Base-by-base conservation (phyloP, 2,329 filamentous ascomycete genomes). In the Ceratocystis albifundus region DNA sequence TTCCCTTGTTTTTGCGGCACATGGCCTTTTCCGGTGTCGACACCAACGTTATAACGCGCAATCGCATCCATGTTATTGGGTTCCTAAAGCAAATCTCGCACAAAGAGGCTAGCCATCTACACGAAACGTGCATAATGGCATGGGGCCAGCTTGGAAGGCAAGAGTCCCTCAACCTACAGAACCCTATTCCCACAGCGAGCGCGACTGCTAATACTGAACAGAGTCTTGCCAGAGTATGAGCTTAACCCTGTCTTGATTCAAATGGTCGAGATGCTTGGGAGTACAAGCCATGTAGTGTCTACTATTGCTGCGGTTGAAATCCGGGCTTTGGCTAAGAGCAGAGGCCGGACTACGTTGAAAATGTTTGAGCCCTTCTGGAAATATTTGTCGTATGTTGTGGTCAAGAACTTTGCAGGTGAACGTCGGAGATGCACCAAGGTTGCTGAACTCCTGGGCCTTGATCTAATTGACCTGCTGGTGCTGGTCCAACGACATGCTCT, bases 281-380 rank as follows among this genome's bases (percentile, higher is more conserved):
- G 94, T 75, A 80, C 83, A 53, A 96, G 95, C 73, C 83, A 84
- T 48, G 82, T 96, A 41, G 80, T 96, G 7, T 90, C 87, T 65
- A 88, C 87, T 3, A 83, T 91, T 69, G 90, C 93, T 2, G 94
- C 91, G 73, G 88, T 88, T 70, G 92, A 96, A 75, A 78, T 96
- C 48, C 80, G 88, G 22, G 86, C 85, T 68, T 80, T 97, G 62
- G 88, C 91, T 1, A 82, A 87, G 64, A 78, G 80, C 61, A 82
- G 85, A 50, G 79, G 80, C 2, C 79, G 84, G 46, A 87, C 84
- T 1, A 82, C 87, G 1, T 80, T 82, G 32, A 84, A 85, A 17
- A 78, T 99, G 0, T 87, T 97, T 66, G 85, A 87, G 66, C 91
- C 93, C 0, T 97, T 91, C 74, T 97, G 93, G 92, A 84, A 85